phyloP scores from a whole-genome alignment of 2,329 filamentous ascomycete genomes.

The Diaporthe citrichinensis region DNA sequence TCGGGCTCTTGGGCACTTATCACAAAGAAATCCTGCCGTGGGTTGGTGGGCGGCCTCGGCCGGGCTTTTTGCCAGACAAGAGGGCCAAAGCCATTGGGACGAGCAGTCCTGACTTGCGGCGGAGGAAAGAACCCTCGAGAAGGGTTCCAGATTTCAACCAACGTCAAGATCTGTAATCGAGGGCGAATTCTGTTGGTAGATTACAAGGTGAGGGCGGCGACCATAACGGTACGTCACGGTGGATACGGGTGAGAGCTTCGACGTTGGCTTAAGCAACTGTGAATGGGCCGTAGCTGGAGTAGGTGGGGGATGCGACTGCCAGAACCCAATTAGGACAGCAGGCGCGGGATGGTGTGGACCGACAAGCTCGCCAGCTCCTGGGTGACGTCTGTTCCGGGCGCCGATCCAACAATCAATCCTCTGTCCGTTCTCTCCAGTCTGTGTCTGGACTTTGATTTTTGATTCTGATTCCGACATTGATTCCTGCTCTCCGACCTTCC shows the following conservation, averaged over 20 bases:
- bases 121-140: background rate
- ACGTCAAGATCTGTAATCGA: background rate
- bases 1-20: background rate
- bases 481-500: background rate
- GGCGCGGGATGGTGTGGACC: constrained; percentile 13
- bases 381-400: constrained; percentile 21
- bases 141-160: background rate
- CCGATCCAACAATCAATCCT: constrained; percentile 9
- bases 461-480: background rate
- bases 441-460: background rate
- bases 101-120: too few relatives aligned
- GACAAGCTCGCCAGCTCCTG: background rate
- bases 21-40: constrained; percentile 1
- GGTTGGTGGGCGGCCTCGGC: background rate
- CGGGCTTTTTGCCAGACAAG: background rate
- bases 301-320: constrained; percentile 16
- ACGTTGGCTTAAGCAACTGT: constrained; percentile 9
- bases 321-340: constrained; percentile 17
- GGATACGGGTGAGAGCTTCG: background rate
- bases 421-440: background rate
- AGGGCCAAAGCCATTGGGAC: background rate
- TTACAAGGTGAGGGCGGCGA: background rate
- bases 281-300: constrained; percentile 17
- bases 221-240: constrained; percentile 16
- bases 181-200: background rate